Conservation (phyloP, 208 protist genomes). For the Tetramitus jugosus region DNA sequence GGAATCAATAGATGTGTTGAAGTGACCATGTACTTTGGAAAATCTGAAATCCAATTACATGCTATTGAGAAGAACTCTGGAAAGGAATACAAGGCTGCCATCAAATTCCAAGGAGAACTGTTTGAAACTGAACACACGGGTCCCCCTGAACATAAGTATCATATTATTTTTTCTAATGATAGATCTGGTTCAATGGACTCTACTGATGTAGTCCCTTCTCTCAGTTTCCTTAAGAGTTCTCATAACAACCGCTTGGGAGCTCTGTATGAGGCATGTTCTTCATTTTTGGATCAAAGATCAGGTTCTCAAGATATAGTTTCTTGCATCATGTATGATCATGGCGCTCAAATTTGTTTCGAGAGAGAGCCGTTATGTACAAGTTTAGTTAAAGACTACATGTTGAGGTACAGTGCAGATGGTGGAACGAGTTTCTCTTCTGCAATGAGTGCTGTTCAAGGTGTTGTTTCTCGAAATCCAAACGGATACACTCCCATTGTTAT, state of each 20-base stretch:
- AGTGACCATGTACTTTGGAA: constrained; percentile 10
- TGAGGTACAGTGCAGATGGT: background rate
- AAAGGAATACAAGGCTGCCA: background rate
- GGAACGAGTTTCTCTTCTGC: background rate
- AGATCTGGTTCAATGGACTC: background rate
- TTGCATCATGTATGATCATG: background rate
- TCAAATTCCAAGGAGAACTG: background rate
- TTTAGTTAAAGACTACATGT: background rate
- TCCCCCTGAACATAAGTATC: background rate
- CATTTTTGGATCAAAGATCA: background rate
- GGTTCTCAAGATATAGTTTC: background rate
- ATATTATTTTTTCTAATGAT: background rate
- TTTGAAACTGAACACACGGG: background rate
- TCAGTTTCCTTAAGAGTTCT: background rate
- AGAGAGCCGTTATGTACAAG: background rate
- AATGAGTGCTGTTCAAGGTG: background rate
- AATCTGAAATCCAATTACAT: background rate
- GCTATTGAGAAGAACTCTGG: background rate
- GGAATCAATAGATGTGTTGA: background rate
- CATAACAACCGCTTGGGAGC: background rate
- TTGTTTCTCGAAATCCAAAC: background rate
- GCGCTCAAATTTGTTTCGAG: background rate
- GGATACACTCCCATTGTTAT: background rate
- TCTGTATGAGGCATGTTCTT: background rate
- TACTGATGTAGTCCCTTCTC: background rate